Base-by-base conservation (phyloP, 805 yeast genomes). In the Myxozyma melibiosi region DNA sequence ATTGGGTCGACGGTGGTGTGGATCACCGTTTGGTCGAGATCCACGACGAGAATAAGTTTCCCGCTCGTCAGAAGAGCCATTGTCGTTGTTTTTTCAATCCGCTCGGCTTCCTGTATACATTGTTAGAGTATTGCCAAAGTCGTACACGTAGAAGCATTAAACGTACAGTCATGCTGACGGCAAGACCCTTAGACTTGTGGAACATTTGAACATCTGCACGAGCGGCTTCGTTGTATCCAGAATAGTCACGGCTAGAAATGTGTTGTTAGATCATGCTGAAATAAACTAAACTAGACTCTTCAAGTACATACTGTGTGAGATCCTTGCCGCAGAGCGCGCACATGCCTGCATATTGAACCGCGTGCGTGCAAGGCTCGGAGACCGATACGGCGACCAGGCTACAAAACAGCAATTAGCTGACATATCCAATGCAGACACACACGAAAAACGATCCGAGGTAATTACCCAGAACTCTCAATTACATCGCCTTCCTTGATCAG, bases 1-100 rank as follows among this genome's bases (percentile, higher is more conserved):
- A 97, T 90, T 0, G 97, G 97, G 70, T 94, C 99, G 16, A 92
- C 97, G 4, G 97, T 92, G 40, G 97, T 96, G 68, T 94, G 99
- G 31, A 94, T 92, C 4, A 94, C 95, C 0, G 99, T 94, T 71
- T 94, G 99, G 74, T 94, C 99, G 62, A 94, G 78, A 76, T 94
- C 99, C 4, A 94, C 99, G 28, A 94, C 98, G 55, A 94, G 77
- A 30, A 94, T 90, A 61, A 94, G 76, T 70, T 88, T 89, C 57
- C 79, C 76, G 51, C 83, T 87, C 14, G 76, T 70, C 4, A 84
- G 72, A 45, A 94, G 76, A 57, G 86, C 76, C 55, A 77, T 74
- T 3, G 89, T 82, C 51, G 90, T 79, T 30, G 75, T 74, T 58
- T 81, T 80, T 68, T 91, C 98, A 47, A 94, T 84, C 58, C 84